Percentiles rank a stretch among this genome's conserved stretches.
Evolutionary conservation across 2,329 filamentous ascomycete genomes (phyloP).

Genomic region (Aureobasidium mangrovei): DNA sequence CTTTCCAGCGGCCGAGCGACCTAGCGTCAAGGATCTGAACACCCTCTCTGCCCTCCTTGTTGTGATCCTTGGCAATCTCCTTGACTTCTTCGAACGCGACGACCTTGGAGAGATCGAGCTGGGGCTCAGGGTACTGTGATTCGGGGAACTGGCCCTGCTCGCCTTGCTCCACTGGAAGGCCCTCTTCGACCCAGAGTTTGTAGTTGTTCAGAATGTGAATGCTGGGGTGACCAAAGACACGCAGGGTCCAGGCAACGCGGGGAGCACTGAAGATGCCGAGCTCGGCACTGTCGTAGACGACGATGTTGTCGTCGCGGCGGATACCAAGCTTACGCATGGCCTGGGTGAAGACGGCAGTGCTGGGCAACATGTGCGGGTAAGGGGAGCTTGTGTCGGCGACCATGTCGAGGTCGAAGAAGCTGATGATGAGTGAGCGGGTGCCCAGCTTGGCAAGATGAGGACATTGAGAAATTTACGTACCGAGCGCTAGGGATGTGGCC

Average conservation of each 20-base stretch:
- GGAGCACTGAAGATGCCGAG: constrained; percentile 91
- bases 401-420: constrained; percentile 90
- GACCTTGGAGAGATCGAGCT: constrained; percentile 52
- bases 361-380: constrained; percentile 95
- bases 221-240: constrained; percentile 76
- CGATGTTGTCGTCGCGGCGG: constrained; percentile 74
- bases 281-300: constrained; percentile 89
- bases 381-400: constrained; percentile 79
- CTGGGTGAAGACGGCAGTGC: constrained; percentile 67
- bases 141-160: constrained; percentile 43
- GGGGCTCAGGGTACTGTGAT: constrained; percentile 35
- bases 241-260: constrained; percentile 86
- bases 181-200: constrained; percentile 80
- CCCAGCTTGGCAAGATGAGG: not conserved
- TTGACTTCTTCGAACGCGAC: constrained; percentile 75
- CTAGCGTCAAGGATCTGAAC: constrained; percentile 87
- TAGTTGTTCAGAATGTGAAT: constrained; percentile 96
- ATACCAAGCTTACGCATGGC: constrained; percentile 89
- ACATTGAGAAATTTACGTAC: not conserved
- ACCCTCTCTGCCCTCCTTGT: constrained; percentile 74
- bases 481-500: constrained; percentile 79
- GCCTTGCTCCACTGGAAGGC: constrained; percentile 73
- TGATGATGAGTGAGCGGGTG: not conserved
- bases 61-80: constrained; percentile 63
- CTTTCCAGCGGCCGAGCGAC: constrained; percentile 68